Conservation (phyloP, 2,329 filamentous ascomycete genomes). For the Coniochaeta sp. region DNA sequence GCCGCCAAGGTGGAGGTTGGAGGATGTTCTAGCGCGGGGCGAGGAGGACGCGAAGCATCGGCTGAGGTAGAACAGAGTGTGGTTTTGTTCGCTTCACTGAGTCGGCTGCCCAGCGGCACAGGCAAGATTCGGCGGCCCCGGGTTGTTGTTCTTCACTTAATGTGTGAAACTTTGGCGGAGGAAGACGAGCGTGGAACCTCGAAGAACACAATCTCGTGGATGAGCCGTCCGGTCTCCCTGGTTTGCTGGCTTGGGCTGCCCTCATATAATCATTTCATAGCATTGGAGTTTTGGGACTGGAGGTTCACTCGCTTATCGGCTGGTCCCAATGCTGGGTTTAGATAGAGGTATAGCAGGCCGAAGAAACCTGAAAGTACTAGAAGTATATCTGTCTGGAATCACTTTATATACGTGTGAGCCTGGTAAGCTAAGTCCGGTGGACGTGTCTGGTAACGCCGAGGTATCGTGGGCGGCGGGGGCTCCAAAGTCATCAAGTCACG, state of each 20-base stretch:
- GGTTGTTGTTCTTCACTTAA: neutral
- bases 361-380: neutral
- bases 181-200: neutral
- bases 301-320: constrained; percentile 3
- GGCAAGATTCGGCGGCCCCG: neutral
- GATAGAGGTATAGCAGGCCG: neutral
- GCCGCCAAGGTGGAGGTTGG: constrained; percentile 76
- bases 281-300: constrained; percentile 3
- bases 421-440: no score
- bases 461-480: no score
- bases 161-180: neutral
- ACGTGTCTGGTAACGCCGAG: no score
- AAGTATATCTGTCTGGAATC: no score
- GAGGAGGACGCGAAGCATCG: constrained; percentile 21
- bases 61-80: constrained; percentile 16
- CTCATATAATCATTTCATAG: constrained; percentile 3
- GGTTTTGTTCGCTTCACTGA: neutral
- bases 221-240: neutral
- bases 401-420: no score
- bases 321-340: neutral
- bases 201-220: neutral
- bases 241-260: neutral
- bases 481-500: no score
- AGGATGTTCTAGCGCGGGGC: constrained; percentile 64
- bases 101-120: neutral